Base-by-base conservation (phyloP, 768 basidiomycete species). In the Xanthoconium stramineum region DNA sequence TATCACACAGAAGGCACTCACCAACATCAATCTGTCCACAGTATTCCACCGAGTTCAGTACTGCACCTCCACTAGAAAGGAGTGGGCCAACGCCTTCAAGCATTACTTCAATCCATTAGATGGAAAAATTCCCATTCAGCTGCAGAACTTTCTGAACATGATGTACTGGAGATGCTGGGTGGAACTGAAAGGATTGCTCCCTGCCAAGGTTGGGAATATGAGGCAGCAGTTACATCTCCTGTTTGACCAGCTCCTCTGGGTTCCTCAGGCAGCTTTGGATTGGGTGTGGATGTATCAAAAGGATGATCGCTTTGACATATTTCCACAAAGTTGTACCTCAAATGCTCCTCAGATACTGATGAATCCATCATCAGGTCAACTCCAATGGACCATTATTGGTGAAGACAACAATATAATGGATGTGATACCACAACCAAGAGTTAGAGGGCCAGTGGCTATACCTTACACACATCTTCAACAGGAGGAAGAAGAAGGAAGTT, bases 101-200 rank as follows among this genome's bases (percentile, higher is more conserved):
- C 53, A 36, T n/a, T 54, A 42, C 9, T 54, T 54, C 32, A 40
- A 39, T 17, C 47, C 53, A 10, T 40, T 54, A 20, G 30, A 15
- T 10, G 39, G 37, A 1, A 39, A 43, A 17, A 17, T n/a, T 33
- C 39, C 7, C 13, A 20, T 49, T 5, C 53, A 55, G 6, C 53
- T 47, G 5, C 47, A 55, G 36, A 49, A 48, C 9, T 55, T 55
- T 5, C 47, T 33, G 1, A 40, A 36, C 1, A 55, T 55, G 53
- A 14, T 55, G 11, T 55, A 55, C 53, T 55, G 47, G 53, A 35
- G 15, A 46, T 20, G 53, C 30, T 54, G 53, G 53, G 38, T 30
- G 35, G 53, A 54, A 29, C 3, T 54, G 32, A 54, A 54, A 39
- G 3, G 3, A 6, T 9, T 42, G 30, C 3, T 47, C 1, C 46